Evolutionary conservation across 2,329 filamentous ascomycete species (phyloP).

Genomic region (Botrytis galanthina): DNA sequence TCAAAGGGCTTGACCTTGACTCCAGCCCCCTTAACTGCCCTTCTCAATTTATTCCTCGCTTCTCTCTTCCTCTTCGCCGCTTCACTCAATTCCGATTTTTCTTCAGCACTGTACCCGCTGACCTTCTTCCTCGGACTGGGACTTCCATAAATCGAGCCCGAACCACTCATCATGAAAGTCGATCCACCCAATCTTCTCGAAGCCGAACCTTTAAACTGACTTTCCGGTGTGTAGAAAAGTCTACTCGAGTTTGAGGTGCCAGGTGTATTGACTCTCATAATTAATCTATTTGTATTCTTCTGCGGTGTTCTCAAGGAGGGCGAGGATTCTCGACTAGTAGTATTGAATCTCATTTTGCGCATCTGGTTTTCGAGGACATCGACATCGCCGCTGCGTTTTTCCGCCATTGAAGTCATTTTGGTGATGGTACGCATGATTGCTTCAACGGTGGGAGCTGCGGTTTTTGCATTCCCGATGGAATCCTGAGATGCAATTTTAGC

Average conservation of each 20-base stretch:
- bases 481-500: constrained; percentile 66
- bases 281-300: constrained; percentile 30
- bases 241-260: constrained; percentile 33
- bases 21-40: constrained; percentile 36
- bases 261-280: constrained; percentile 26
- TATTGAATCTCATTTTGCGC: constrained; percentile 61
- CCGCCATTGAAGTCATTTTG: constrained; percentile 90
- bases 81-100: constrained; percentile 56
- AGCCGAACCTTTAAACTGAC: constrained; percentile 27
- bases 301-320: constrained; percentile 43
- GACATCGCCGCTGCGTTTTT: constrained; percentile 87
- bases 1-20: constrained; percentile 35
- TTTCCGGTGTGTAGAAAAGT: constrained; percentile 37
- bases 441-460: constrained; percentile 71
- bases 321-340: constrained; percentile 45
- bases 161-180: constrained; percentile 17
- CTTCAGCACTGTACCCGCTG: constrained; percentile 57
- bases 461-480: constrained; percentile 51
- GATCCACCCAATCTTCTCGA: constrained; percentile 27
- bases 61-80: constrained; percentile 53
- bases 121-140: constrained; percentile 56
- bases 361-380: constrained; percentile 87
- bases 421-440: constrained; percentile 86
- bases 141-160: constrained; percentile 34
- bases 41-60: constrained; percentile 50